Percentiles rank a stretch among this genome's conserved stretches.
These are phyloP conservation scores for Yamagishiella unicocca DNA, from an alignment of 139 green algal species.

Conservation along the genomic window DNA sequence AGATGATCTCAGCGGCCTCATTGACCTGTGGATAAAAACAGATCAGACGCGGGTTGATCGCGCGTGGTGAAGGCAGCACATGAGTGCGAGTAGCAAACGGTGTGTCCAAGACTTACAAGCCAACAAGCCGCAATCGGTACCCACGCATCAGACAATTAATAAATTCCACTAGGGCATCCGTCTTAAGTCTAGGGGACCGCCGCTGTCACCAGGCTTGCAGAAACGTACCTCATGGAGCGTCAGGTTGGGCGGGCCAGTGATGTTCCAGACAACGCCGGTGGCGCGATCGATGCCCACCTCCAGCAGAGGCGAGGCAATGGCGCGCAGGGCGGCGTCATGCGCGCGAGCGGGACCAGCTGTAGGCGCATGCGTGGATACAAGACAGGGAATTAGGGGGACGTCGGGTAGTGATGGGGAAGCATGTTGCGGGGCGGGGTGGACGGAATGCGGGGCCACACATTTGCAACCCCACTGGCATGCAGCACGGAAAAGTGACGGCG, in stretches of 20 bases:
- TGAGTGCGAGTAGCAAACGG: too few species aligned
- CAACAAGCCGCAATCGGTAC: too few species aligned
- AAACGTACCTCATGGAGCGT: slow-evolving; percentile 87
- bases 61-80: too few species aligned
- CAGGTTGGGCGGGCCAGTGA: slow-evolving; percentile 91
- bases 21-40: slow-evolving; percentile 77
- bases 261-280: slow-evolving; percentile 99
- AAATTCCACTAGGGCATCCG: too few species aligned
- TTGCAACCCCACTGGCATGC: too few species aligned
- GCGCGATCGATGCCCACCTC: slow-evolving; percentile 93
- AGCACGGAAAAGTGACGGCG: too few species aligned
- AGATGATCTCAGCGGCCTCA: slow-evolving; percentile 93
- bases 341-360: slow-evolving; percentile 73
- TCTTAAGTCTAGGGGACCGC: too few species aligned
- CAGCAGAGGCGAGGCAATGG: slow-evolving; percentile 90
- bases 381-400: neutral
- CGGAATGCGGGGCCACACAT: neutral
- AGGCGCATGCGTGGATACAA: neutral
- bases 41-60: too few species aligned
- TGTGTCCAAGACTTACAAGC: too few species aligned
- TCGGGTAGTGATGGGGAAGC: too few species aligned
- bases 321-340: slow-evolving; percentile 74
- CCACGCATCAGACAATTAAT: too few species aligned
- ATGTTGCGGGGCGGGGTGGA: neutral
- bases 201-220: neutral